Evolutionary conservation across 2,329 filamentous ascomycete genomes (phyloP).

Genomic region (Paecilomyces fulvus): DNA sequence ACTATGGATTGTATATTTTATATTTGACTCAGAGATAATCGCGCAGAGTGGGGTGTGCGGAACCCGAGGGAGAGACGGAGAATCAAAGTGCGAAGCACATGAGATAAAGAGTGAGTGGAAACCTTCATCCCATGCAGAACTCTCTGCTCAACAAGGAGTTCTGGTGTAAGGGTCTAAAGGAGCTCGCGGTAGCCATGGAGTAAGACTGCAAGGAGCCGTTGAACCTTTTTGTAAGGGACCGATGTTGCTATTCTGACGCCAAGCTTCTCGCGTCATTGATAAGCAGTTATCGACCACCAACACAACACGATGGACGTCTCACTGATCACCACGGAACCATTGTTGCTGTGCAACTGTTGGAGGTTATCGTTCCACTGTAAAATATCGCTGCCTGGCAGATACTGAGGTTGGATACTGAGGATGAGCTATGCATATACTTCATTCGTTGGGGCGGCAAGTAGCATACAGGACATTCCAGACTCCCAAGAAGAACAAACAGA

Average conservation of each 20-base stretch:
- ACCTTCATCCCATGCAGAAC: background rate
- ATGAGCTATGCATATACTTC: background rate
- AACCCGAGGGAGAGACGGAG: background rate
- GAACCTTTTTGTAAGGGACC: background rate
- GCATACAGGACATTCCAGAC: slow-evolving; percentile 1
- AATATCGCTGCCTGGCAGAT: background rate
- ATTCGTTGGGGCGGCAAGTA: background rate
- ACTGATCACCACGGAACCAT: background rate
- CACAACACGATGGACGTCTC: background rate
- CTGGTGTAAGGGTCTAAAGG: background rate
- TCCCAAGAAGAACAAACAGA: slow-evolving; percentile 1
- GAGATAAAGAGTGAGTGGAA: background rate
- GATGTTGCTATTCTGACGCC: background rate
- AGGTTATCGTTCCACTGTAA: background rate
- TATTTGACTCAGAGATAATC: background rate
- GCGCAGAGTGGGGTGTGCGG: background rate
- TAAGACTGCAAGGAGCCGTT: background rate
- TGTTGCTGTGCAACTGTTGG: background rate
- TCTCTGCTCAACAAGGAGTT: background rate
- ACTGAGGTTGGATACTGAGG: background rate
- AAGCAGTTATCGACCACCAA: background rate
- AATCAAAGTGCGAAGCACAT: background rate
- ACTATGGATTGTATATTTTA: background rate
- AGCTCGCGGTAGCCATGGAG: background rate
- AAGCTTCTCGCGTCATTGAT: background rate